Conservation (phyloP, 2,329 filamentous ascomycete species). For the Neonectria coccinea region DNA sequence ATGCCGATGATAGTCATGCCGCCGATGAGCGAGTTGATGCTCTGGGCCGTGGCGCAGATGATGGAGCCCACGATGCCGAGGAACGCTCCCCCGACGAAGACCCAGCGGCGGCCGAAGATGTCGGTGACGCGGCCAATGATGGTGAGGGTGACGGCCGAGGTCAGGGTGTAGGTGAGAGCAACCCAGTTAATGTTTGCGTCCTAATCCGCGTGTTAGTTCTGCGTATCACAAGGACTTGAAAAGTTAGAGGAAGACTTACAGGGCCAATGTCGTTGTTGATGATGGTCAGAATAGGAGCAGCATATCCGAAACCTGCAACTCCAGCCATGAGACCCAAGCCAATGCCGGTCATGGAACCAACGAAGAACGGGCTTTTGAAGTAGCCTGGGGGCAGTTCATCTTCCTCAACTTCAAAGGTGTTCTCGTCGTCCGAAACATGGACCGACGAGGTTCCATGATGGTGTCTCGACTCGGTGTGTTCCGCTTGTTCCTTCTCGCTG, state of each 20-base stretch:
- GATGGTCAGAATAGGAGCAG: conserved; percentile 37
- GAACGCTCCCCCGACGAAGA: conserved; percentile 44
- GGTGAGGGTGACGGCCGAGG: conserved; percentile 43
- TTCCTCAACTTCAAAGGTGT: conserved; percentile 36
- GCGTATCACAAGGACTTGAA: neutral
- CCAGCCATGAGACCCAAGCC: conserved; percentile 44
- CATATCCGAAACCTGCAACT: conserved; percentile 45
- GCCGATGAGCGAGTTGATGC: conserved; percentile 52
- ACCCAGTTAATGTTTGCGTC: conserved; percentile 47
- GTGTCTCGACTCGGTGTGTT: conserved; percentile 11
- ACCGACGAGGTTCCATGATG: neutral
- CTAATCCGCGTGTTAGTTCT: conserved; percentile 15
- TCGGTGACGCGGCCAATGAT: conserved; percentile 46
- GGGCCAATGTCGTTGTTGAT: conserved; percentile 40
- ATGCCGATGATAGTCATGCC: conserved; percentile 53
- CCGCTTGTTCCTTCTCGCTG: conserved; percentile 23
- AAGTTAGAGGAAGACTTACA: conserved; percentile 15
- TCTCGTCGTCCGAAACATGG: conserved; percentile 27
- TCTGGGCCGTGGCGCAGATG: conserved; percentile 51
- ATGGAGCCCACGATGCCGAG: conserved; percentile 53
- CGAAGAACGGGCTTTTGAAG: conserved; percentile 44
- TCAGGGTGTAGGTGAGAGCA: conserved; percentile 47
- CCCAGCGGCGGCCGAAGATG: conserved; percentile 47
- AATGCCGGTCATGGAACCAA: conserved; percentile 43
- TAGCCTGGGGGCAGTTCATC: conserved; percentile 40